Conservation (phyloP, 306 rosid species). For the Vigna hirtella region DNA sequence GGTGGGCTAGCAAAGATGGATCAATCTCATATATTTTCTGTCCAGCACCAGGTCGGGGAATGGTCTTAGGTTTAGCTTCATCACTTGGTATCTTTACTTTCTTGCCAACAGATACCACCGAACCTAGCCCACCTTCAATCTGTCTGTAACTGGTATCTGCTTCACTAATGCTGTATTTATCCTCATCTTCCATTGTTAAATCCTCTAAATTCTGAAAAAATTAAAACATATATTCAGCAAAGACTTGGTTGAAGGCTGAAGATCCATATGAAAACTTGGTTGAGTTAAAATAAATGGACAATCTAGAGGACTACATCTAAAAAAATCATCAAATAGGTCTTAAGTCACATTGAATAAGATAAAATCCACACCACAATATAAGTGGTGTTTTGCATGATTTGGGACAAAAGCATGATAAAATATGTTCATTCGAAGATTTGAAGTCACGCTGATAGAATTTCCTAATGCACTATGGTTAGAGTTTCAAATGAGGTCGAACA, state of each 20-base stretch:
- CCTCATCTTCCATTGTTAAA: slow-evolving; percentile 57
- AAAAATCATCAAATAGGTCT: not conserved
- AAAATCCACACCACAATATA: not conserved
- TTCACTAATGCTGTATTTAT: slow-evolving; percentile 48
- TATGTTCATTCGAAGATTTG: not conserved
- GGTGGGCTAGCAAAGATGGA: slow-evolving; percentile 60
- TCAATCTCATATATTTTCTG: slow-evolving; percentile 83
- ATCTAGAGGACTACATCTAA: no score
- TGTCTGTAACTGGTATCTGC: slow-evolving; percentile 44
- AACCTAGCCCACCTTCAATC: slow-evolving; percentile 49
- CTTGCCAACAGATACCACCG: slow-evolving; percentile 48
- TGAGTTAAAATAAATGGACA: no score
- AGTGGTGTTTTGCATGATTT: not conserved
- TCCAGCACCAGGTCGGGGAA: slow-evolving; percentile 87
- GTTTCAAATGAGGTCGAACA: not conserved
- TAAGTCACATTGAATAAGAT: not conserved
- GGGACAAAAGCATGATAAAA: not conserved
- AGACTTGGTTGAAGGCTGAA: not conserved
- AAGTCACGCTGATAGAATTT: not conserved
- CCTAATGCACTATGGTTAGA: not conserved
- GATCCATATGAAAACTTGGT: no score
- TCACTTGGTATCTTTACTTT: slow-evolving; percentile 39
- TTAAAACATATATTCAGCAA: slow-evolving; percentile 48
- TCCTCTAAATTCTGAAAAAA: slow-evolving; percentile 54
- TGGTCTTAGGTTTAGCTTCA: slow-evolving; percentile 50